These are phyloP conservation scores for Cinnamomum chago DNA, from an alignment of 164 flowering plant genomes.

Conservation along the genomic window DNA sequence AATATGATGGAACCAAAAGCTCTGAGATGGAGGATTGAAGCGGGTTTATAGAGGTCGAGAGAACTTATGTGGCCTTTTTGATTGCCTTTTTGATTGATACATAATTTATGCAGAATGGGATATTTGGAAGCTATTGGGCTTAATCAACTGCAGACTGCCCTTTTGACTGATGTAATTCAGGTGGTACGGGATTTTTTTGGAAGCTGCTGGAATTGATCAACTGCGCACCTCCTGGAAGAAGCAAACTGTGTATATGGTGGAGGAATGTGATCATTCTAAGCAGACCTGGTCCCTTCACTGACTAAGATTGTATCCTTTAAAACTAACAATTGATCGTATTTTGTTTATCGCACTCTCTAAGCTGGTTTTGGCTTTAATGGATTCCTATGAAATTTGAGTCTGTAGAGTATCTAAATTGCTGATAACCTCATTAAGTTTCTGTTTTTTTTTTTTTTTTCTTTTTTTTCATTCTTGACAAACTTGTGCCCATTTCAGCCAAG, in stretches of 20 bases:
- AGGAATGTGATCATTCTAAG: not conserved
- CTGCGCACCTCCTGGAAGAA: not conserved
- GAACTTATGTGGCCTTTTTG: not conserved
- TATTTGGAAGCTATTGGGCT: not conserved
- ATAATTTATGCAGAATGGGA: not conserved
- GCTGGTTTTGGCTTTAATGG: not conserved
- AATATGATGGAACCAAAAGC: not conserved
- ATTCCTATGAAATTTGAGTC: not conserved
- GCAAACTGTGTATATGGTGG: not conserved
- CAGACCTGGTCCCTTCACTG: not conserved
- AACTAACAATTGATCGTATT: not conserved
- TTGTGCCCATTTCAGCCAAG: no score
- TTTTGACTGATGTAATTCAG: not conserved
- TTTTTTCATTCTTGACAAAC: no score
- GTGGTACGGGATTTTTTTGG: not conserved
- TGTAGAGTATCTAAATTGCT: not conserved
- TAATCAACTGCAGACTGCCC: not conserved
- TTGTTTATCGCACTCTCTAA: not conserved
- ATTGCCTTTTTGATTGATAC: not conserved
- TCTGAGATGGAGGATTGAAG: not conserved
- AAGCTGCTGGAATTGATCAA: not conserved
- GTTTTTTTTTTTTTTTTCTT: no score
- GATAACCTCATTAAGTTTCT: no score
- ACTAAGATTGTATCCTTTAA: not conserved
- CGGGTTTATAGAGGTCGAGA: not conserved